These are phyloP conservation scores for Eimeria tenella DNA, from an alignment of 169 alveolate genomes.

Conservation along the genomic window DNA sequence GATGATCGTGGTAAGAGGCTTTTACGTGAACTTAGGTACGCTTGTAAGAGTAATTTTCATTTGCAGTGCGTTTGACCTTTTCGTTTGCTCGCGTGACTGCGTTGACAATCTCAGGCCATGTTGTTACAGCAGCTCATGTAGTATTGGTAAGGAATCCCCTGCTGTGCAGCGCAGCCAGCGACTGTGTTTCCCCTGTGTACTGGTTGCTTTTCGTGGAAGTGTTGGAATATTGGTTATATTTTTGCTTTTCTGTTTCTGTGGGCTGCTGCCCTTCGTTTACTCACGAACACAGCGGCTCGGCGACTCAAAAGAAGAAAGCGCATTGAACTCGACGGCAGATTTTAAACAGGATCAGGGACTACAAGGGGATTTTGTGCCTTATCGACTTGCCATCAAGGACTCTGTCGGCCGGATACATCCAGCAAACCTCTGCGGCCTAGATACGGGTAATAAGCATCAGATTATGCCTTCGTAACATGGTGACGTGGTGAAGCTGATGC, in stretches of 20 bases:
- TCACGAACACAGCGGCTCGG: neutral
- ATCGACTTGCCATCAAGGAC: slow-evolving; percentile 29
- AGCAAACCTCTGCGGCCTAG: slow-evolving; percentile 37
- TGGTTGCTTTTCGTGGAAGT: too few species aligned
- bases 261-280: too few species aligned
- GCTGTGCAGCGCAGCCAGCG: neutral
- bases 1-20: slow-evolving; percentile 34
- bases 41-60: neutral
- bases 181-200: too few species aligned
- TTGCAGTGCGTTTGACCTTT: neutral
- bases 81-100: slow-evolving; percentile 5
- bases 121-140: slow-evolving; percentile 59
- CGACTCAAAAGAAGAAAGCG: too few species aligned
- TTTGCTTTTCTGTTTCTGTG: too few species aligned
- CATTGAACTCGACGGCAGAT: too few species aligned
- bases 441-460: neutral
- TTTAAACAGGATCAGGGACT: neutral
- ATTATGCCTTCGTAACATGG: neutral
- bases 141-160: slow-evolving; percentile 40
- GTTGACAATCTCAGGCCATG: slow-evolving; percentile 23
- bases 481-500: neutral
- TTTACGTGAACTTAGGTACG: neutral
- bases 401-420: slow-evolving; percentile 20
- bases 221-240: too few species aligned
- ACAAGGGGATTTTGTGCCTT: neutral